A percentile compares a stretch with the other conserved stretches of the same genome.
Evolutionary conservation across 345 rosid genomes (phyloP).

Genomic region (Excoecaria cochinchinensis): DNA sequence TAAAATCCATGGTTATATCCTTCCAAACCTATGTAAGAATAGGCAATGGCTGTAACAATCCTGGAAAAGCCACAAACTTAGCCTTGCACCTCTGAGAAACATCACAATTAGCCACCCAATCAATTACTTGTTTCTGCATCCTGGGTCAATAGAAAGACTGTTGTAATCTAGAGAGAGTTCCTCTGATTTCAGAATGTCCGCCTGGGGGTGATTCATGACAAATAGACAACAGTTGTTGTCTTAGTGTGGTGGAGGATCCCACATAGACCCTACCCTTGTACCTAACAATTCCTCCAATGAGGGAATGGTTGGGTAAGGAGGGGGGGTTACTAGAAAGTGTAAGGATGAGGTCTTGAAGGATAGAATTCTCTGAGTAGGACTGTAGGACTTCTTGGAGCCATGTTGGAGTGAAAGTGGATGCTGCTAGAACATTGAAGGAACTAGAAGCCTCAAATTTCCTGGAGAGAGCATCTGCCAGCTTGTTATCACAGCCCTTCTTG

Average conservation of each 20-base stretch:
- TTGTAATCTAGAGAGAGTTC: background rate
- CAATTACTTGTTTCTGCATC: background rate
- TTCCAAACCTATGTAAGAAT: background rate
- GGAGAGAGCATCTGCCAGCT: background rate
- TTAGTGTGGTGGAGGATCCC: no score
- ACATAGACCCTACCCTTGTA: no score
- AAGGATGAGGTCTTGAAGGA: no score
- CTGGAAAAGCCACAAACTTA: background rate
- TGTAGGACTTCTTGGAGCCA: background rate
- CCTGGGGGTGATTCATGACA: background rate
- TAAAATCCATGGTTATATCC: background rate
- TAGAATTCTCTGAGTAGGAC: background rate
- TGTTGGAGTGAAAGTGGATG: background rate
- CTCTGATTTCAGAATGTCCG: background rate
- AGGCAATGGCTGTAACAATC: background rate
- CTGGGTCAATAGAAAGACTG: background rate
- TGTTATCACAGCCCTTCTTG: background rate
- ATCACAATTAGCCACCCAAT: background rate
- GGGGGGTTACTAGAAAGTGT: no score
- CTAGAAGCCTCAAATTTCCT: background rate
- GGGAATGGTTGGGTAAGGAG: background rate
- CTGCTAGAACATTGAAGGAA: background rate
- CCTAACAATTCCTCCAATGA: background rate
- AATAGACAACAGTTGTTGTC: background rate
- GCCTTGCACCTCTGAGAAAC: background rate